These are phyloP conservation scores for Leccinum pellstonianum DNA, from an alignment of 768 basidiomycete genomes.

Conservation along the genomic window DNA sequence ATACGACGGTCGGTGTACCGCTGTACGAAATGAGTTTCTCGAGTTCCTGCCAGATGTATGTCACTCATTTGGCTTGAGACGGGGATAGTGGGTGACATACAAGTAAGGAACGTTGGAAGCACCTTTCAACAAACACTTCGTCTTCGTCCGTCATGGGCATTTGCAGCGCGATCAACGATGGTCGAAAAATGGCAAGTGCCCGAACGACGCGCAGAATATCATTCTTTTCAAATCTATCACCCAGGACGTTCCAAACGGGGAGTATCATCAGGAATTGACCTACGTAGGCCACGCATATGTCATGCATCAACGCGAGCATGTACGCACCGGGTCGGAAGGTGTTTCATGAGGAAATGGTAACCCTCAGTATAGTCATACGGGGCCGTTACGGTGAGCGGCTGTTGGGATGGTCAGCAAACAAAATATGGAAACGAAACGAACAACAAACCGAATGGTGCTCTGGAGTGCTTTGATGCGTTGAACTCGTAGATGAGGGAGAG, in stretches of 20 bases:
- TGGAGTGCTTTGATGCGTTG: slow-evolving; percentile 37
- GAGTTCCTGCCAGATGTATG: slow-evolving; percentile 65
- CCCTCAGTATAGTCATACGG: slow-evolving; percentile 96
- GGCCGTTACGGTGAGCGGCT: slow-evolving; percentile 58
- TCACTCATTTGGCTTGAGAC: neutral
- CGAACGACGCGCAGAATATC: slow-evolving; percentile 93
- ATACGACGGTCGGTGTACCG: slow-evolving; percentile 95
- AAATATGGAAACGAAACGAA: slow-evolving; percentile 20
- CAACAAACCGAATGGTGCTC: slow-evolving; percentile 35
- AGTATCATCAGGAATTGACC: slow-evolving; percentile 34
- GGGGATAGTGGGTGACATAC: slow-evolving; percentile 41
- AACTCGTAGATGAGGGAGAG: slow-evolving; percentile 43
- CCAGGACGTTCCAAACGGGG: slow-evolving; percentile 34
- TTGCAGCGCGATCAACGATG: slow-evolving; percentile 96
- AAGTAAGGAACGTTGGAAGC: slow-evolving; percentile 90
- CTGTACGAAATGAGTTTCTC: slow-evolving; percentile 97
- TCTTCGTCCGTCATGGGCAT: slow-evolving; percentile 97
- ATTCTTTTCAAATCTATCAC: slow-evolving; percentile 87
- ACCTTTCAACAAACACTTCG: slow-evolving; percentile 94
- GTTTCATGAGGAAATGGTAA: slow-evolving; percentile 96
- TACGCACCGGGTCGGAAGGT: slow-evolving; percentile 78
- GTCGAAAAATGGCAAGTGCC: slow-evolving; percentile 90
- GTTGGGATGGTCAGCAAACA: slow-evolving; percentile 56
- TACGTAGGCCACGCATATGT: slow-evolving; percentile 42
- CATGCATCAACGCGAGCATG: slow-evolving; percentile 33